Evolutionary conservation across 1,284 basidiomycete genomes (phyloP), one percentile per base, ranked within the genome.

Genomic region (Boletus semigastroideus): DNA sequence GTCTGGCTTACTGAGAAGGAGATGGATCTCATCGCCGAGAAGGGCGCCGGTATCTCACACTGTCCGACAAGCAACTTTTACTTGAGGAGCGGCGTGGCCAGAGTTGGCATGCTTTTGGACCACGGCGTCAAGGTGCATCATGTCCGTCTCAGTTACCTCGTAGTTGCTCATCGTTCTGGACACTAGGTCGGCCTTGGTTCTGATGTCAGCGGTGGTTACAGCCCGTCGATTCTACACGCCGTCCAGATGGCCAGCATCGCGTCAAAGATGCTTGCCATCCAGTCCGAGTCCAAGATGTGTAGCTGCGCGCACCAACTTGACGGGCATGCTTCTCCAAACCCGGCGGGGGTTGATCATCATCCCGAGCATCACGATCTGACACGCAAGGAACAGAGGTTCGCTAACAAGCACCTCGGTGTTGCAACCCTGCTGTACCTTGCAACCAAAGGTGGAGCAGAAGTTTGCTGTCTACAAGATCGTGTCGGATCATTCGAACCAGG

Each of bases 41-140:
- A 78, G 45, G 74, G 78, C 5, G 86, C 90, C 4, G 95, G 95
- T 12, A 77, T 98, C 41, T 89, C 89, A 58, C 96, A 98, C 70
- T 98, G 95, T 67, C 95, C 96, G 16, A 89, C 87, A 33, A 93
- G 89, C 63, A 99, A 98, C 68, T 88, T 96, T 66, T 91, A 97
- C 72, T 66, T 98, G 51, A 80, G 86, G 38, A 93, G 90, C 56
- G 95, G 95, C 5, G 78, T 90, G 25, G 89, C 92, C 2, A 81
- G 80, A 20, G 82, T 98, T 11, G 90, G 89, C 4, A 75, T 80
- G 59, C 84, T 91, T 70, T 76, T 97, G 20, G 92, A 96, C 67
- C 73, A 72, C 49, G 93, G 92, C 1, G 82, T 98, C 68, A 96
- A 97, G 78, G 90, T 91, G 52, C 52, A 71, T 59, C 16, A 3